Evolutionary conservation across 1,284 basidiomycete genomes (phyloP), one percentile per base, ranked within the genome.

Genomic region (Malassezia slooffiae): DNA sequence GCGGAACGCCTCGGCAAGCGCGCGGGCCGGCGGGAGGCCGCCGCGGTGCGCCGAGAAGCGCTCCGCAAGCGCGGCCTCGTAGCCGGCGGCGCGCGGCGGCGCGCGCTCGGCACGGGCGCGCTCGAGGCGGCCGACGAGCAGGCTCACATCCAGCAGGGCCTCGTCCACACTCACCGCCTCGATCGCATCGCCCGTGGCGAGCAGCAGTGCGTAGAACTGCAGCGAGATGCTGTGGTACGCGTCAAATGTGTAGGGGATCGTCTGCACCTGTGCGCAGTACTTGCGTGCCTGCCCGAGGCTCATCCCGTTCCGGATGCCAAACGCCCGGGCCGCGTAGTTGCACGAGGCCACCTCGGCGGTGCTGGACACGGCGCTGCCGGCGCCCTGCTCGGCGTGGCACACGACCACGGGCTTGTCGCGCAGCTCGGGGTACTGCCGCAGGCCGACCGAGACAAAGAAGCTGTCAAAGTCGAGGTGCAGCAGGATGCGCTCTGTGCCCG

Each of bases 91-190:
- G 42, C 3, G 50, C 41, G 7, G 54, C 42, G 7, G 54, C 47
- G 1, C 39, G 15, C 4, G 34, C 35, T n/a, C n/a, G n/a, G n/a
- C n/a, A n/a, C n/a, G n/a, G 24, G 51, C 50, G 4, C 44, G 33
- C 19, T 58, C 55, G 55, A 64, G 58, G 12, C 31, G 42, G 21
- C 54, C 50, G 16, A 85, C 78, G 0, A 78, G 77, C 8, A 73
- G 77, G 0, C 85, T 82, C 4, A 90, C 85, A 45, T 96, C 90
- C 48, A 96, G 79, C 9, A 96, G 75, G 0, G 88, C 90, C 70
- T 97, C 91, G 56, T 97, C 91, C 1, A 97, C 84, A 5, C 87
- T 91, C 1, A 95, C 90, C 1, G 90, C 89, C 72, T 96, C 82
- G 4, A 96, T 75, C 54, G 90, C 85, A 60, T 95, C 88, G 4